Base-by-base conservation (phyloP, 345 rosid species). In the Populus alba region DNA sequence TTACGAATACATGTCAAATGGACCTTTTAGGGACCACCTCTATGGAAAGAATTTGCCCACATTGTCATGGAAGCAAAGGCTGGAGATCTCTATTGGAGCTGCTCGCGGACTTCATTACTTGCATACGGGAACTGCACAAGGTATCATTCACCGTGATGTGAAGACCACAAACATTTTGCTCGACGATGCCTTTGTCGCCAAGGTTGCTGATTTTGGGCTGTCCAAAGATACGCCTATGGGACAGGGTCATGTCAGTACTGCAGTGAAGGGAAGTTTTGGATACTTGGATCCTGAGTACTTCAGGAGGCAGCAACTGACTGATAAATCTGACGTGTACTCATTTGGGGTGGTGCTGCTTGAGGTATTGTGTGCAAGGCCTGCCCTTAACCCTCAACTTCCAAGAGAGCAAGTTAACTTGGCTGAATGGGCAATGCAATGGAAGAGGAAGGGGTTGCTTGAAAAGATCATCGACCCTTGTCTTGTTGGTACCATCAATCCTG, bases 111-210 rank as follows among this genome's bases (percentile, higher is more conserved):
- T 91, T 77, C 97, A 92, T 77, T 92, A 92, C 82, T 80, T 92
- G 45, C 97, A 92, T 82, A 92, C 97, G 0, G 97, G 97, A 20
- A 91, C 97, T n/a, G 93, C 97, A 41, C 97, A 92, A 77, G 97
- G 97, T 45, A 92, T 92, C 78, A 92, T 92, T 74, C 97, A 92
- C 76, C 91, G 97, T 3, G 97, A 92, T 73, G 97, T 92, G 22
- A 92, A 92, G 84, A 90, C 91, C 29, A 92, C 97, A 39, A 92
- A 92, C 75, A 92, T 92, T 71, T 77, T 92, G 72, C 95, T 92
- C 2, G 97, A 92, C 4, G 93, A 91, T 45, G 85, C 87, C 59
- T 92, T 91, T 45, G 95, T 92, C 37, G 97, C 97, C 43, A 92
- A 92, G 72, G 97, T 92, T 6, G 88, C 97, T 7, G 97, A 92